phyloP scores from a whole-genome alignment of 768 basidiomycete species.

The Coprinellus micaceus region DNA sequence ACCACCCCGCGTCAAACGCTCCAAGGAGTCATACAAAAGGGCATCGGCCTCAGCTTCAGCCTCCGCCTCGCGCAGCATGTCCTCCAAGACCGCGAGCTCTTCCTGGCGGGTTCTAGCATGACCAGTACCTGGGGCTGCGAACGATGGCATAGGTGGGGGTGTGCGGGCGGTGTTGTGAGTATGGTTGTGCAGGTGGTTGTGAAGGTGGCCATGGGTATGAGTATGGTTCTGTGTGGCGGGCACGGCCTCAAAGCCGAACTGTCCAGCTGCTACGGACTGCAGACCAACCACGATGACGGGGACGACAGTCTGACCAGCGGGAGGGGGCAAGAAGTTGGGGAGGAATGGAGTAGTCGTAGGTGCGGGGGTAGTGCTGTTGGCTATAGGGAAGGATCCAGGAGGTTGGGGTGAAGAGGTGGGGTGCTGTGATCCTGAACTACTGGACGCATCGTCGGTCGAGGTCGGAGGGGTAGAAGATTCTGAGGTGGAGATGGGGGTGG shows the following conservation, averaged over 20 bases:
- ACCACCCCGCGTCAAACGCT: too few species aligned
- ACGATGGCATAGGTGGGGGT: background rate
- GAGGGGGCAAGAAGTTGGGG: slow-evolving; percentile 12
- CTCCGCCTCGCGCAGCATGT: too few species aligned
- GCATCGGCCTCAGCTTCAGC: too few species aligned
- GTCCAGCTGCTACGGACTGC: slow-evolving; percentile 60
- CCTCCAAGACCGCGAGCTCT: too few species aligned
- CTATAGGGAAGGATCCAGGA: too few species aligned
- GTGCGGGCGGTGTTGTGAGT: background rate
- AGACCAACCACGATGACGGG: slow-evolving; percentile 83
- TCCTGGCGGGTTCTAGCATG: too few species aligned
- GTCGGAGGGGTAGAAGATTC: background rate
- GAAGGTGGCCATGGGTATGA: background rate
- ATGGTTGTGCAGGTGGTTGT: background rate
- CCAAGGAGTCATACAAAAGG: too few species aligned
- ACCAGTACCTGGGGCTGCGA: background rate
- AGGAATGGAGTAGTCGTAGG: background rate
- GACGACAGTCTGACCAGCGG: slow-evolving; percentile 48
- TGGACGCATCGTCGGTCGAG: too few species aligned
- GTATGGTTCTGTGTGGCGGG: background rate
- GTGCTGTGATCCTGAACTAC: too few species aligned
- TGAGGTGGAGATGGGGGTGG: background rate
- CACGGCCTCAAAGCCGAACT: slow-evolving; percentile 4
- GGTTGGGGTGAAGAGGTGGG: too few species aligned
- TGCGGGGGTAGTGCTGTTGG: background rate